These are phyloP conservation scores for Mycena vitilis DNA, from an alignment of 768 basidiomycete genomes.

Conservation along the genomic window DNA sequence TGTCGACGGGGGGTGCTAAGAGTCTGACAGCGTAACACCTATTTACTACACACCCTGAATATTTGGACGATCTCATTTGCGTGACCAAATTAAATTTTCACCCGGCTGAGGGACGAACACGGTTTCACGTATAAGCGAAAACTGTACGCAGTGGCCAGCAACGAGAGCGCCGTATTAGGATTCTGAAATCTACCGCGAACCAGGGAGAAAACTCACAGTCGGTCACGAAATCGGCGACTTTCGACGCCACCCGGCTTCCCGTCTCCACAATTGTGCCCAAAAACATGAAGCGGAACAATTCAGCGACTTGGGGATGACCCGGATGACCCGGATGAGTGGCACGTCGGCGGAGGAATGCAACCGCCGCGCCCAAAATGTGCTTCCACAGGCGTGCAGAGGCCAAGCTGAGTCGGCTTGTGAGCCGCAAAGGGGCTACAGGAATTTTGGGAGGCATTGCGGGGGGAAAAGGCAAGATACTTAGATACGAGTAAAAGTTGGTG, in stretches of 20 bases:
- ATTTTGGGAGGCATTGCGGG: background rate
- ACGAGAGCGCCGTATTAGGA: too few species aligned
- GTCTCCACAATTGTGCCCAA: slow-evolving; percentile 22
- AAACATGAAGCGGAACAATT: slow-evolving; percentile 23
- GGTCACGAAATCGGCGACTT: background rate
- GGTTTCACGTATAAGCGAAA: background rate
- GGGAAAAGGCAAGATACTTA: too few species aligned
- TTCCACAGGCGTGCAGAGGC: slow-evolving; percentile 2
- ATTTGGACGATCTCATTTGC: too few species aligned
- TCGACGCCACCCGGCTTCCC: slow-evolving; percentile 3
- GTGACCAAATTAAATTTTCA: too few species aligned
- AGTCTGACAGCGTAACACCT: too few species aligned
- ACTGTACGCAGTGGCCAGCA: background rate
- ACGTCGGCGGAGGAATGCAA: slow-evolving; percentile 3
- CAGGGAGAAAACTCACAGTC: slow-evolving; percentile 8
- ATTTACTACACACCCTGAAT: too few species aligned
- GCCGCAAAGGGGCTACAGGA: background rate
- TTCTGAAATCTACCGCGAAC: too few species aligned
- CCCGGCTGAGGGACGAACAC: too few species aligned
- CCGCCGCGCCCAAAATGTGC: background rate
- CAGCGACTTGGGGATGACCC: slow-evolving; percentile 19
- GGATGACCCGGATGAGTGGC: too few species aligned
- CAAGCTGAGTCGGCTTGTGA: background rate
- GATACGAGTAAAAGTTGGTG: too few species aligned
- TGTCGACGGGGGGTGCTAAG: slow-evolving; percentile 49